Percentiles rank a stretch among this genome's conserved stretches.
Evolutionary conservation across 2,329 filamentous ascomycete species (phyloP).

Genomic region (Macrophomina tecta): DNA sequence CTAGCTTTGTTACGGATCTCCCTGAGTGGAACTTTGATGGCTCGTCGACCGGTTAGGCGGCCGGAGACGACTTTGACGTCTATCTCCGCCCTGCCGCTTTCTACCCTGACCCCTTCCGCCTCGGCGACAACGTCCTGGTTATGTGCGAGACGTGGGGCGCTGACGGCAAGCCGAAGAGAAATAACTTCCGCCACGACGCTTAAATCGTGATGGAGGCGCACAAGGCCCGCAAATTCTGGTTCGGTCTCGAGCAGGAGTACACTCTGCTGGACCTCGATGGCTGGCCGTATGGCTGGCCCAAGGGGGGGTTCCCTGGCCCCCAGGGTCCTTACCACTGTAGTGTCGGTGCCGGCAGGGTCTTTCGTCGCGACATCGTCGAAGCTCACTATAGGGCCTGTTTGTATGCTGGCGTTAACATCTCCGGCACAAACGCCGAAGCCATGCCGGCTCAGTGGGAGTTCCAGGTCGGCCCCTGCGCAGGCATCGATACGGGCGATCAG

Average conservation of each 20-base stretch:
- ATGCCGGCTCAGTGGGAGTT: slow-evolving; percentile 99
- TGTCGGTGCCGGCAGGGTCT: slow-evolving; percentile 96
- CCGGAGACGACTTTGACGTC: slow-evolving; percentile 95
- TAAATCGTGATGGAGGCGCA: slow-evolving; percentile 88
- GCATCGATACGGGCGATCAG: slow-evolving; percentile 92
- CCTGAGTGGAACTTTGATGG: slow-evolving; percentile 86
- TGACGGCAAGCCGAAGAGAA: slow-evolving; percentile 96
- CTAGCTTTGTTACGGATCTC: slow-evolving; percentile 66
- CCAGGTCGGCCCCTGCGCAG: slow-evolving; percentile 89
- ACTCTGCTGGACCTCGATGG: slow-evolving; percentile 85
- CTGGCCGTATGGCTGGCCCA: slow-evolving; percentile 91
- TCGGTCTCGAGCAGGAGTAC: slow-evolving; percentile 98
- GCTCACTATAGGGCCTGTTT: slow-evolving; percentile 90
- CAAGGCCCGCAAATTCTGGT: slow-evolving; percentile 87
- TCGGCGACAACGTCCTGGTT: slow-evolving; percentile 89
- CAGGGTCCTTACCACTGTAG: slow-evolving; percentile 98
- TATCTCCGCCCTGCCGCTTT: slow-evolving; percentile 90
- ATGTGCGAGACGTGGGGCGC: slow-evolving; percentile 93
- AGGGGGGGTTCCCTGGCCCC: slow-evolving; percentile 85
- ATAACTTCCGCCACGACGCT: slow-evolving; percentile 94
- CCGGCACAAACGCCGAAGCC: slow-evolving; percentile 98
- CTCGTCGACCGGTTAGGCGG: slow-evolving; percentile 92
- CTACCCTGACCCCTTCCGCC: slow-evolving; percentile 91
- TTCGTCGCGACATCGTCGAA: slow-evolving; percentile 97
- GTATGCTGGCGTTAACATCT: slow-evolving; percentile 90